These are phyloP conservation scores for Leccinum pseudoinsigne DNA, from an alignment of 1,284 basidiomycete species.

Conservation along the genomic window DNA sequence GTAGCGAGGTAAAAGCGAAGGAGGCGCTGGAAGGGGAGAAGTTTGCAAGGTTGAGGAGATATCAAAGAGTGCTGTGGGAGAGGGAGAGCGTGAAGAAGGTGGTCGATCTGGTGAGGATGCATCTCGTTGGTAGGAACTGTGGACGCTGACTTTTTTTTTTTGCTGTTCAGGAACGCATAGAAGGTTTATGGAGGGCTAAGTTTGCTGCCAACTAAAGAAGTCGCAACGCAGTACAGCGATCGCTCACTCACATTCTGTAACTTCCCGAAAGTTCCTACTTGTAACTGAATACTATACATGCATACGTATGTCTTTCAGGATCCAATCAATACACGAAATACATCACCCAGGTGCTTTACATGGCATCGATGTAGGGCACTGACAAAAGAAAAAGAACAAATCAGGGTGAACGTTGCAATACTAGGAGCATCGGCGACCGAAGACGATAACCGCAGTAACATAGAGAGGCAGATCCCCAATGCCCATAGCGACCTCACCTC, in stretches of 20 bases:
- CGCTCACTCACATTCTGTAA: not conserved
- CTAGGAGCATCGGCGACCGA: no score
- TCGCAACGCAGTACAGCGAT: not conserved
- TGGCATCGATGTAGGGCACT: no score
- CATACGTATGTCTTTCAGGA: not conserved
- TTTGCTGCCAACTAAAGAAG: no score
- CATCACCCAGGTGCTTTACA: no score
- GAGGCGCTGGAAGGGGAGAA: not conserved
- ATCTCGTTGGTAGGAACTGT: not conserved
- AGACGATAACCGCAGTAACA: no score
- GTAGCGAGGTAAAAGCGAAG: slow-evolving; percentile 39
- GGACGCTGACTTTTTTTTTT: not conserved
- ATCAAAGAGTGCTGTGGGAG: not conserved
- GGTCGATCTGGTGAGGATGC: slow-evolving; percentile 2
- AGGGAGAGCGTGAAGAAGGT: slow-evolving; percentile 1
- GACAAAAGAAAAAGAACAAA: no score
- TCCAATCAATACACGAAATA: not conserved
- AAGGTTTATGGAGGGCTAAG: not conserved
- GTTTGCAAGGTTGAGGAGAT: slow-evolving; percentile 1
- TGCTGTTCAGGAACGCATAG: slow-evolving; percentile 3
- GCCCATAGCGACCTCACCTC: no score
- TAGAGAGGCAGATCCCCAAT: no score
- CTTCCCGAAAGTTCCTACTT: not conserved
- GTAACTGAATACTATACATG: not conserved
- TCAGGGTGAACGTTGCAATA: no score